phyloP scores from a whole-genome alignment of 768 basidiomycete genomes.

The Lyophyllum shimeji region DNA sequence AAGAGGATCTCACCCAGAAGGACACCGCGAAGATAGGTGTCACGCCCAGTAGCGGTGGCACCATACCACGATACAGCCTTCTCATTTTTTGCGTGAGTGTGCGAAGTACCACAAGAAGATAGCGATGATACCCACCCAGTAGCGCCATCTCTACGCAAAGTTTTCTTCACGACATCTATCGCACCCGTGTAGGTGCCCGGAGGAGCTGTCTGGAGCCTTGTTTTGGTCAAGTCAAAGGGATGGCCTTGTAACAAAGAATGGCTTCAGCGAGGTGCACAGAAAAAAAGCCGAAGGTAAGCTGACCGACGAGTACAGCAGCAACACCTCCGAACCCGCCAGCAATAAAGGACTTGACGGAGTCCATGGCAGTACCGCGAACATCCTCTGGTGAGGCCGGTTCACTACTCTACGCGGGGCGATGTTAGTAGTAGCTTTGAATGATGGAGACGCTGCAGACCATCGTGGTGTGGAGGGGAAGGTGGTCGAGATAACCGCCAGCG shows the following conservation, averaged over 20 bases:
- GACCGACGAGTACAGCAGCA: constrained; percentile 86
- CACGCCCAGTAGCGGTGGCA: constrained; percentile 90
- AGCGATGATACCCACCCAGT: constrained; percentile 58
- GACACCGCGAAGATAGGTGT: constrained; percentile 98
- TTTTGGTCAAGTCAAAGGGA: constrained; percentile 96
- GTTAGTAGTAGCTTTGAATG: neutral
- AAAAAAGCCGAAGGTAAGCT: constrained; percentile 28
- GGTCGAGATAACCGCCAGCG: neutral
- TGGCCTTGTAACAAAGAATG: constrained; percentile 58
- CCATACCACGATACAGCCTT: constrained; percentile 90
- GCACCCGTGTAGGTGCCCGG: constrained; percentile 90
- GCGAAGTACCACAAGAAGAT: neutral
- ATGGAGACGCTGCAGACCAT: constrained; percentile 12
- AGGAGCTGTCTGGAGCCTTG: constrained; percentile 90
- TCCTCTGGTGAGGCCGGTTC: constrained; percentile 36
- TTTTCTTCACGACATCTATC: constrained; percentile 90
- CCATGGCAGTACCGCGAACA: constrained; percentile 39
- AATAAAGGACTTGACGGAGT: constrained; percentile 79
- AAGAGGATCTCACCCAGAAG: constrained; percentile 76
- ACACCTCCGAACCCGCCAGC: constrained; percentile 93
- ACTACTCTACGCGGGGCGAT: constrained; percentile 25
- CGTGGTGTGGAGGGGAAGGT: neutral
- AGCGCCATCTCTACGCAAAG: constrained; percentile 86
- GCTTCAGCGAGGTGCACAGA: neutral
- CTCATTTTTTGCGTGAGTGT: constrained; percentile 1